phyloP scores from a whole-genome alignment of 75 land plant species.

The Sequoia sempervirens region DNA sequence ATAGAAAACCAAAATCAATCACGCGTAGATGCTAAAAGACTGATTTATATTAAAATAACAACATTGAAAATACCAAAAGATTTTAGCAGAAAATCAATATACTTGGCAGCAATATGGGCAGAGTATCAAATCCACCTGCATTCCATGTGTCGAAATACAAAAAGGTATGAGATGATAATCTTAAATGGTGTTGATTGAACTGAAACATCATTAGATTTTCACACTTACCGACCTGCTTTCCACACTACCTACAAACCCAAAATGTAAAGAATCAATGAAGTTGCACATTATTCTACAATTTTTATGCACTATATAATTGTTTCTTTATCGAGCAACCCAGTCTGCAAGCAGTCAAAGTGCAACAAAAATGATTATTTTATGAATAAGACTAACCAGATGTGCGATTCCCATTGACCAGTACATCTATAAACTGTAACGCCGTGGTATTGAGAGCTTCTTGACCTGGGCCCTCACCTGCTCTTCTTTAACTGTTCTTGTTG shows the following conservation, averaged over 20 bases:
- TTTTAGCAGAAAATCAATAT: neutral
- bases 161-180: neutral
- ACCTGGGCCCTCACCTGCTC: no score
- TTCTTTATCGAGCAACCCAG: no score
- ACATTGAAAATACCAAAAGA: no score
- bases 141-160: neutral
- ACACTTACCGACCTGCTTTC: constrained; percentile 68
- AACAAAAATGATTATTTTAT: neutral
- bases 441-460: no score
- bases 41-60: no score
- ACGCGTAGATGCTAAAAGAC: no score
- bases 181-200: neutral
- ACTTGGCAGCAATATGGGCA: constrained; percentile 33
- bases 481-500: no score
- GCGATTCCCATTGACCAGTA: constrained; percentile 70
- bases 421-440: constrained; percentile 73
- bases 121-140: constrained; percentile 34
- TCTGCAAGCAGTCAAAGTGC: neutral
- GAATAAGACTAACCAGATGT: constrained; percentile 47
- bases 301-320: no score
- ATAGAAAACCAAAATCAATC: no score
- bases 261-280: neutral
- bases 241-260: constrained; percentile 50
- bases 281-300: no score
- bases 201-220: neutral